A percentile compares a stretch with the other conserved stretches of the same genome.
Evolutionary conservation across 176 grass and related monocot species (phyloP).

Genomic region (Thinopyrum elongatum): DNA sequence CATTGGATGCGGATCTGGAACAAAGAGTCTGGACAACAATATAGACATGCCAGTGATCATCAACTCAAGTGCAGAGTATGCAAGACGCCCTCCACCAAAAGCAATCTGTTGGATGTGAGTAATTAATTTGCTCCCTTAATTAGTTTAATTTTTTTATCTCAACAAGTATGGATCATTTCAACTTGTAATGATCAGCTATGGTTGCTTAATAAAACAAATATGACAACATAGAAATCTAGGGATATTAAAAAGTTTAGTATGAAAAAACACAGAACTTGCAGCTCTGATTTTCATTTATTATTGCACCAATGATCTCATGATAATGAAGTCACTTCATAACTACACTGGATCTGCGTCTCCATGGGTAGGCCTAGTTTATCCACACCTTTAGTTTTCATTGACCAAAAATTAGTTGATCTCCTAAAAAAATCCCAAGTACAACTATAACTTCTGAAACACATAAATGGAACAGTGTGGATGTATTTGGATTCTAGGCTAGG

Average conservation of each 20-base stretch:
- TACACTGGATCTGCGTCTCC: neutral
- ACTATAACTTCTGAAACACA: neutral
- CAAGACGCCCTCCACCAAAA: conserved; percentile 17
- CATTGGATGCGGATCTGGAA: neutral
- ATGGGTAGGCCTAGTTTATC: neutral
- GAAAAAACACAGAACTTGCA: no score
- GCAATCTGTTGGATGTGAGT: conserved; percentile 15
- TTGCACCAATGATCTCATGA: neutral
- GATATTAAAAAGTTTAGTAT: no score
- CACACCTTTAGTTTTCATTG: neutral
- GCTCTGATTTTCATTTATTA: neutral
- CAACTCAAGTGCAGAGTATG: conserved; percentile 17
- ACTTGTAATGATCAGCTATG: neutral
- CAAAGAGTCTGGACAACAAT: neutral
- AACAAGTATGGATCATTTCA: neutral
- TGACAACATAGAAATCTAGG: neutral
- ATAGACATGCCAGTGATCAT: neutral
- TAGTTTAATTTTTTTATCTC: neutral
- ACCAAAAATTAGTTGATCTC: neutral
- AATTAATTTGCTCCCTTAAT: neutral
- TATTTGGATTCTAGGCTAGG: neutral
- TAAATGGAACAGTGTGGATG: neutral
- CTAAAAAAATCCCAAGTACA: neutral
- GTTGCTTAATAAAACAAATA: conserved; percentile 11
- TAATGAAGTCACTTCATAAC: neutral